Conservation (phyloP, 1,139 yeast species). For the Candida pseudocylindracea region DNA sequence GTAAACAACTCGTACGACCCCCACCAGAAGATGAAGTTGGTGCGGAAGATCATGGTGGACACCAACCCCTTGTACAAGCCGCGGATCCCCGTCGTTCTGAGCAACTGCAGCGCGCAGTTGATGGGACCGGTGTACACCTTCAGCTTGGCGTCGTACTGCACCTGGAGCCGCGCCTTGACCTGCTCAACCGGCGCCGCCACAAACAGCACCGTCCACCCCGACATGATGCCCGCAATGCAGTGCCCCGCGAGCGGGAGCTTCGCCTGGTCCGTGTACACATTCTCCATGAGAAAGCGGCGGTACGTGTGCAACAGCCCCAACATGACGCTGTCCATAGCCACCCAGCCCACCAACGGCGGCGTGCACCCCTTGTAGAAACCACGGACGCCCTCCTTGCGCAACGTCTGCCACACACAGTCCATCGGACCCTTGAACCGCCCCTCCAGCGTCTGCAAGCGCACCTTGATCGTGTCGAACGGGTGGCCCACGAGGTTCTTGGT, state of each 20-base stretch:
- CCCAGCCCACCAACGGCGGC: conserved; percentile 88
- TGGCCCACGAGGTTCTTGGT: conserved; percentile 83
- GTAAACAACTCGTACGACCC: conserved; percentile 74
- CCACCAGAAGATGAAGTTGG: conserved; percentile 88
- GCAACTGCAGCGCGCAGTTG: conserved; percentile 24
- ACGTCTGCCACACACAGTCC: conserved; percentile 57
- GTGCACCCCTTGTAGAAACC: conserved; percentile 83
- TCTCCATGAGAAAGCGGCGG: conserved; percentile 40
- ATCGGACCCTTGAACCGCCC: conserved; percentile 64
- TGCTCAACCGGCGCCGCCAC: conserved; percentile 91
- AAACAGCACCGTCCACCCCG: conserved; percentile 81
- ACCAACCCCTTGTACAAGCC: conserved; percentile 53
- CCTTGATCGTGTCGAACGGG: conserved; percentile 84
- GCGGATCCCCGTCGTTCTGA: conserved; percentile 1
- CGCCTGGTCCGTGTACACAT: conserved; percentile 29
- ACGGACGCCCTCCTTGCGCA: conserved; percentile 46
- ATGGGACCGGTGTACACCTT: conserved; percentile 57
- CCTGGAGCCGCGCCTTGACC: conserved; percentile 72
- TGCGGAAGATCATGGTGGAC: conserved; percentile 75
- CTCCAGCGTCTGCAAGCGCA: conserved; percentile 59
- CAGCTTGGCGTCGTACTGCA: conserved; percentile 67
- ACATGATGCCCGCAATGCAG: conserved; percentile 54
- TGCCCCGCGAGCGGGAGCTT: conserved; percentile 58
- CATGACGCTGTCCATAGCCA: conserved; percentile 78
- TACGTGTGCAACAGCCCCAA: conserved; percentile 70